These are phyloP conservation scores for Graphilbum fragrans DNA, from an alignment of 2,329 filamentous ascomycete species.

Conservation along the genomic window DNA sequence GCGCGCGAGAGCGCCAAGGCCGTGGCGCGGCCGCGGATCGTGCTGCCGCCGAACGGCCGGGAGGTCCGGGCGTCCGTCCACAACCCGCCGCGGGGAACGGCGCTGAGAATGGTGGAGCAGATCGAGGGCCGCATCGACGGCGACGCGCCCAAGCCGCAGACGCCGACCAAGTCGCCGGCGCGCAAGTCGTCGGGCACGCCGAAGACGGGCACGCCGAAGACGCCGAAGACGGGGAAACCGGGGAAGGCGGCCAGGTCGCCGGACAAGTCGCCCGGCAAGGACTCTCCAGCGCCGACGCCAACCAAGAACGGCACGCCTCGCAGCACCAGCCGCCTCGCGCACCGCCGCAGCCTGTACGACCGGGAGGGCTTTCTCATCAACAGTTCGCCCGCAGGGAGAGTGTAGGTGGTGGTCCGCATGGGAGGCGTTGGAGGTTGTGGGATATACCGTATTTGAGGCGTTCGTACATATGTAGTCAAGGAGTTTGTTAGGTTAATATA, in stretches of 20 bases:
- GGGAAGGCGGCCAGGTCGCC: too few species aligned
- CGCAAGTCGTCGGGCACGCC: not conserved
- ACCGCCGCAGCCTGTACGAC: slow-evolving; percentile 24
- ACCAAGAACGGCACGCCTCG: not conserved
- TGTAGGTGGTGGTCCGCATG: not conserved
- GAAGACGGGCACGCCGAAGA: not conserved
- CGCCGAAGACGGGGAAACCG: not conserved
- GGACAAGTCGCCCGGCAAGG: too few species aligned
- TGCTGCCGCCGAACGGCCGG: not conserved
- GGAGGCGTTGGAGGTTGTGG: not conserved
- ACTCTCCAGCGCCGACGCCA: too few species aligned
- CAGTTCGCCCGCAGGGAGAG: slow-evolving; percentile 22
- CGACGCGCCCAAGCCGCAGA: slow-evolving; percentile 9
- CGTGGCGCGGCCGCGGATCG: not conserved
- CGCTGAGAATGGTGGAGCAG: not conserved
- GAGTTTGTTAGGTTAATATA: too few species aligned
- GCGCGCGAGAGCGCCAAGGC: not conserved
- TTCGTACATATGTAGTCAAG: too few species aligned
- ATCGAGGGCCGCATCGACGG: not conserved
- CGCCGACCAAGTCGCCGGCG: not conserved
- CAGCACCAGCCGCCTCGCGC: too few species aligned
- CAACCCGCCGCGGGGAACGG: too few species aligned
- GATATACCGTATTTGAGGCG: too few species aligned
- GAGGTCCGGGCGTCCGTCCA: not conserved
- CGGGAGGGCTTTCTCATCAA: slow-evolving; percentile 31